phyloP scores from a whole-genome alignment of 1,139 yeast genomes.

The Scheffersomyces illinoinensis region DNA sequence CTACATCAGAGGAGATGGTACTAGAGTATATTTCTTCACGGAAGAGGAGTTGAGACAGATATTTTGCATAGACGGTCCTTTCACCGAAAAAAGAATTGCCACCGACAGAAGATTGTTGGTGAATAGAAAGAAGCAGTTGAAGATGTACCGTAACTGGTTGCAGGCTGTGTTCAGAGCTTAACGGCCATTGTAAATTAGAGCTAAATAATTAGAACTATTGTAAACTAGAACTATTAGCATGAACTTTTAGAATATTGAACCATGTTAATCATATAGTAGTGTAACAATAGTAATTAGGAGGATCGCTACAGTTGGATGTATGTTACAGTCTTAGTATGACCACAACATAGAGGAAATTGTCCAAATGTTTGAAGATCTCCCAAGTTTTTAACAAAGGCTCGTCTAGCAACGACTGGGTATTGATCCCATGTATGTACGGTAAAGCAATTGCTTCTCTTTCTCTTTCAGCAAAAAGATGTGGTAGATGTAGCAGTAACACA shows the following conservation, averaged over 20 bases:
- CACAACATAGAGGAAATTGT: constrained; percentile 73
- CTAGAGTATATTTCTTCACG: constrained; percentile 94
- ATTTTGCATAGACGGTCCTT: constrained; percentile 60
- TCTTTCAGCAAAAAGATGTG: neutral
- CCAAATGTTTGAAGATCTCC: constrained; percentile 57
- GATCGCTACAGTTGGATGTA: neutral
- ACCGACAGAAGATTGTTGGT: constrained; percentile 90
- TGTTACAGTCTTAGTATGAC: constrained; percentile 20
- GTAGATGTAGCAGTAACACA: constrained; percentile 25
- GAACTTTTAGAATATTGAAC: no score
- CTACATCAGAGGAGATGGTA: constrained; percentile 96
- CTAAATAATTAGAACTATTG: constrained; percentile 4
- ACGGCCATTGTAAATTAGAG: neutral
- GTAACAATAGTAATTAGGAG: neutral
- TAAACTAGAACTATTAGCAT: neutral
- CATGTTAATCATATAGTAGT: no score
- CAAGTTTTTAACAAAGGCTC: constrained; percentile 56
- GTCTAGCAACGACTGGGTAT: constrained; percentile 38
- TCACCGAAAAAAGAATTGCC: constrained; percentile 72
- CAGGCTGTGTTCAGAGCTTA: constrained; percentile 76
- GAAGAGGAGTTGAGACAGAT: constrained; percentile 84
- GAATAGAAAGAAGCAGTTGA: constrained; percentile 85
- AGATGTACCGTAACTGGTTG: constrained; percentile 97
- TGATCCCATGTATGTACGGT: constrained; percentile 67
- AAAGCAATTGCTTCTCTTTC: constrained; percentile 23